Base-by-base conservation (phyloP, 768 basidiomycete genomes). In the Rhizopogon rudus region DNA sequence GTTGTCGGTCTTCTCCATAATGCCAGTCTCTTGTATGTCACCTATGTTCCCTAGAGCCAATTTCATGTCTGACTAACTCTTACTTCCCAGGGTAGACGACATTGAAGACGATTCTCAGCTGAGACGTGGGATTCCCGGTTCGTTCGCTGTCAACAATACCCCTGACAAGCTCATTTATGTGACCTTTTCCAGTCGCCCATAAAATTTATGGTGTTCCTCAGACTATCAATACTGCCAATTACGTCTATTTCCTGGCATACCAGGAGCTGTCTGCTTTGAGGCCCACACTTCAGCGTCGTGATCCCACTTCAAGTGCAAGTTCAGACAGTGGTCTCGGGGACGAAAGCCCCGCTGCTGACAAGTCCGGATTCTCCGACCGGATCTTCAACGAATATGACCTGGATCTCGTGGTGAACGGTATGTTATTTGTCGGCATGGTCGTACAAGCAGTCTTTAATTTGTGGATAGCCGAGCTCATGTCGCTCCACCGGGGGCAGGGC, bases 141-240 rank as follows among this genome's bases (percentile, higher is more conserved):
- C 35, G 74, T 62, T 3, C 39, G 13, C 16, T 50, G 13, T 28
- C 44, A 17, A 8, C 42, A n/a, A 13, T 40, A 7, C 55, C 28
- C 41, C 40, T 45, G 17, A 33, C 42, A 16, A 3, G 37, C 17
- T 25, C 29, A 41, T n/a, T 42, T 33, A 29, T 22, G 54, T 42
- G 52, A 35, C 13, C 17, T 0, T 17, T 45, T 25, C 17, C 20
- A 87, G 95, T 94, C n/a, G 86, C 95, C 0, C 95, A 99, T 73
- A 93, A 90, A 77, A 94, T 99, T 61, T 99, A 93, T 63, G 96
- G 96, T 3, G 76, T 97, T 2, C 92, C 96, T 1, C 95, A 98
- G 68, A 96, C 95, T 0, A 93, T 99, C 71, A 99, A 99, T 68
- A 84, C 88, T 3, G 95, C 96, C 1, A 98, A 97, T 71, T 98